These are phyloP conservation scores for Periconia macrospinosa DNA, from an alignment of 2,329 filamentous ascomycete genomes.

Conservation along the genomic window DNA sequence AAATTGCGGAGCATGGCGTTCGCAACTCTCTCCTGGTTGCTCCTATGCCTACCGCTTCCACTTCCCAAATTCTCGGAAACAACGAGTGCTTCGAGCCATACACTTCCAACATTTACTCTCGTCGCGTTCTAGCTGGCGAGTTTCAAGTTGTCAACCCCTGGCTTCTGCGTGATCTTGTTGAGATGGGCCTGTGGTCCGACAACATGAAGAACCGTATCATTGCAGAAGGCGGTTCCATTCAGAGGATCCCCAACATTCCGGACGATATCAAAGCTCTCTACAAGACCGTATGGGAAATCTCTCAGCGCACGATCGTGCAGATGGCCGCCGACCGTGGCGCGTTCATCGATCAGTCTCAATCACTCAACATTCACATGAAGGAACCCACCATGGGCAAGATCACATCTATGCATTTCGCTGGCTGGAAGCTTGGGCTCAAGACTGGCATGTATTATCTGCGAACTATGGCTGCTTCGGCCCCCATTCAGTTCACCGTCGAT, in stretches of 20 bases:
- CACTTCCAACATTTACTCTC: slow-evolving; percentile 99
- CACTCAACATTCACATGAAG: slow-evolving; percentile 99
- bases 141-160: slow-evolving; percentile 99
- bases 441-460: slow-evolving; percentile 99
- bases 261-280: slow-evolving; percentile 94
- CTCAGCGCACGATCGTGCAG: slow-evolving; percentile 90
- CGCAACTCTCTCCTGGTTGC: slow-evolving; percentile 95
- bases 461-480: slow-evolving; percentile 93
- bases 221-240: slow-evolving; percentile 90
- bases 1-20: slow-evolving; percentile 90
- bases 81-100: slow-evolving; percentile 99
- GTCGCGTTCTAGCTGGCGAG: slow-evolving; percentile 94
- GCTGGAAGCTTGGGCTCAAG: slow-evolving; percentile 99
- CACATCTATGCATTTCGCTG: slow-evolving; percentile 98
- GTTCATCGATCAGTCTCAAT: slow-evolving; percentile 98
- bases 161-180: slow-evolving; percentile 96
- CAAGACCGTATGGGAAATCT: slow-evolving; percentile 99
- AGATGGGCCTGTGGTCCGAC: slow-evolving; percentile 97
- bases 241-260: slow-evolving; percentile 96
- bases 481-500: slow-evolving; percentile 98
- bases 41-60: slow-evolving; percentile 97
- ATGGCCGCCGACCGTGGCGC: slow-evolving; percentile 98
- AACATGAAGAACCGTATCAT: slow-evolving; percentile 99
- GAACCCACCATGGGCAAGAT: slow-evolving; percentile 99
- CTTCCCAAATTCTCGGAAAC: slow-evolving; percentile 96